Base-by-base conservation (phyloP, 2,329 filamentous ascomycete genomes). In the Diaporthe sp. region DNA sequence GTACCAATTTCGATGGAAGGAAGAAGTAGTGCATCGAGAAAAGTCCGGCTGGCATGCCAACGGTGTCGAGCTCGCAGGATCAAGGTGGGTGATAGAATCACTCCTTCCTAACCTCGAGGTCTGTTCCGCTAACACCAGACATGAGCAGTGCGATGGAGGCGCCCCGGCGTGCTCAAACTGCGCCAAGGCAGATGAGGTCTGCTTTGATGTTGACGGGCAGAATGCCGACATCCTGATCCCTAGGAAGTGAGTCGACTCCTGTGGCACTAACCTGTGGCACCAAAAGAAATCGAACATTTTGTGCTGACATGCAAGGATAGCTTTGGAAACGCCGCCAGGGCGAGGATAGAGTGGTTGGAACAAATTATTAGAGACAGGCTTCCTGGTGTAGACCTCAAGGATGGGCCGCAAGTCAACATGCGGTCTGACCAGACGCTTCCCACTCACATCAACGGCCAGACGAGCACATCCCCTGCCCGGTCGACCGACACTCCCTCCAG, bases 321-420 rank as follows among this genome's bases (percentile, higher is more conserved):
- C 59, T 63, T 63, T 32, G 39, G 37, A 10, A 27, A 63, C 17
- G 37, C 59, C 9, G 59, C 59, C 25, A 42, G 39, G 59, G 37
- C 39, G 25, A 63, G 59, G 59, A 63, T 63, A 63, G 25, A 63
- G 25, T 63, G 59, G 59, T 25, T 63, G 25, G 59, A 63, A 44
- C 37, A 63, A 10, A 63, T 63, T 15, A 63, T 63, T 25, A 63
- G 4, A 8, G 39, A 44, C 2, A 42, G 39, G 25, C 59, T 63
- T 30, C 59, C 59, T 63, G 59, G 47, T 44, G 39, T 63, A 12
- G 59, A 63, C 39, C 19, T 63, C 15, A 63, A 30, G 4, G 39
- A 63, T 47, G 59, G 59, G 39, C 59, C 59, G 3, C 59, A 44
- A 19, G 59, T 63, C 37, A 42, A 44, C 19, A 42, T 61, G 25